Evolutionary conservation across 306 rosid genomes (phyloP), one percentile per base, ranked within the genome.

Genomic region (Lathyrus sativus): DNA sequence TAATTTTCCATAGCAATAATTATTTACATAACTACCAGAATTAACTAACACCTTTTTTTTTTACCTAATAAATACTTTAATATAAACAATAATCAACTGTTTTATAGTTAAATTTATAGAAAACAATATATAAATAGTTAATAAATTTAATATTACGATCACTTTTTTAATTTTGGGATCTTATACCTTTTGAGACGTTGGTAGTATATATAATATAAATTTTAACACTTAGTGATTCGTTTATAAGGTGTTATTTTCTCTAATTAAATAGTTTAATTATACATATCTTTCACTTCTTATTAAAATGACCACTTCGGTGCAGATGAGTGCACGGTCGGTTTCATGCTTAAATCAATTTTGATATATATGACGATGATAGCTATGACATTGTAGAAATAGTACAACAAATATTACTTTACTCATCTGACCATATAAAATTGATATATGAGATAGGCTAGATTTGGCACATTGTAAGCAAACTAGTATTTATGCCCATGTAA

Each of bases 231-330:
- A 15, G 13, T 65, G 60, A 50, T 44, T 65, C 26, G 51, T 74
- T 55, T 31, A 38, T n/a, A 4, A 19, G 59, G n/a, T 12, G 50
- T 54, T 19, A 22, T 50, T 22, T 19, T 74, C 74, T 74, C 26
- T 43, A 74, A 35, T 74, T 1, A 50, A 37, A 61, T 71, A 35
- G 42, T 5, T 33, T 66, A 65, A 10, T 44, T 9, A 66, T 42
- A 39, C 10, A 12, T 45, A 43, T 65, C 48, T 31, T 44, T 11
- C 13, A 55, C 13, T 65, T 51, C 64, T 29, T 74, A 14, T 46
- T 65, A 65, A 28, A 65, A 13, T 18, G 35, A 67, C 18, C 61
- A 67, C 72, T 67, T 67, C 64, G 61, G 33, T 38, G 49, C 33
- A 60, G 46, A 35, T 60, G 28, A 60, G 46, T 60, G 9, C 43